Evolutionary conservation across 1,139 yeast genomes (phyloP).

Genomic region (Lodderomyces pseudojiufengensis): DNA sequence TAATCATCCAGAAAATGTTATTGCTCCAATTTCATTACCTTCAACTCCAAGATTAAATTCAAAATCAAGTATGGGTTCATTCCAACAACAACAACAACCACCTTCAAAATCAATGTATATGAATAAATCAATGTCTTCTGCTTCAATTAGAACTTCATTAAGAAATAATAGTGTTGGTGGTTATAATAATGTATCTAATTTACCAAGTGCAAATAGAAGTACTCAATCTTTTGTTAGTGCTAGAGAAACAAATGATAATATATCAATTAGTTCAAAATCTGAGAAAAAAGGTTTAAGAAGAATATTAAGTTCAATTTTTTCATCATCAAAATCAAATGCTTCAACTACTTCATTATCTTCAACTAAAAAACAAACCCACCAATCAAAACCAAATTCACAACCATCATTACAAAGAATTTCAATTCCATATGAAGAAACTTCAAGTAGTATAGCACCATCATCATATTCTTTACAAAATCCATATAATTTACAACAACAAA

Average conservation of each 20-base stretch:
- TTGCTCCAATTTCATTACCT: slow-evolving; percentile 12
- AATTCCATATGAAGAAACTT: neutral
- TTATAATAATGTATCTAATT: slow-evolving; percentile 7
- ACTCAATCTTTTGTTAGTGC: slow-evolving; percentile 5
- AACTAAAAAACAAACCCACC: neutral
- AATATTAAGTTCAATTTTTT: slow-evolving; percentile 3
- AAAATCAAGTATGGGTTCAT: slow-evolving; percentile 11
- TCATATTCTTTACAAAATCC: slow-evolving; percentile 2
- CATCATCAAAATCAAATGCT: slow-evolving; percentile 2
- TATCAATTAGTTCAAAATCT: neutral
- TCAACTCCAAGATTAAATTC: slow-evolving; percentile 9
- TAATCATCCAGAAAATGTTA: slow-evolving; percentile 32
- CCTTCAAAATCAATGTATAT: slow-evolving; percentile 3
- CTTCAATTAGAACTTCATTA: slow-evolving; percentile 4
- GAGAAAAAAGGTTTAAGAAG: slow-evolving; percentile 2
- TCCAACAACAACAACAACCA: slow-evolving; percentile 1
- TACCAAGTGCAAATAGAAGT: neutral
- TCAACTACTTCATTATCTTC: neutral
- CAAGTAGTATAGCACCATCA: slow-evolving; percentile 14
- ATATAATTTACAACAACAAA: too few relatives aligned
- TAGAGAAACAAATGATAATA: slow-evolving; percentile 2
- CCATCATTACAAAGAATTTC: neutral
- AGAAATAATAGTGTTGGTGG: slow-evolving; percentile 7
- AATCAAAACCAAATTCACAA: neutral
- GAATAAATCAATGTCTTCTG: slow-evolving; percentile 4